phyloP scores from a whole-genome alignment of 495 filamentous ascomycete genomes.

The Hypomontagnella submonticulosa region DNA sequence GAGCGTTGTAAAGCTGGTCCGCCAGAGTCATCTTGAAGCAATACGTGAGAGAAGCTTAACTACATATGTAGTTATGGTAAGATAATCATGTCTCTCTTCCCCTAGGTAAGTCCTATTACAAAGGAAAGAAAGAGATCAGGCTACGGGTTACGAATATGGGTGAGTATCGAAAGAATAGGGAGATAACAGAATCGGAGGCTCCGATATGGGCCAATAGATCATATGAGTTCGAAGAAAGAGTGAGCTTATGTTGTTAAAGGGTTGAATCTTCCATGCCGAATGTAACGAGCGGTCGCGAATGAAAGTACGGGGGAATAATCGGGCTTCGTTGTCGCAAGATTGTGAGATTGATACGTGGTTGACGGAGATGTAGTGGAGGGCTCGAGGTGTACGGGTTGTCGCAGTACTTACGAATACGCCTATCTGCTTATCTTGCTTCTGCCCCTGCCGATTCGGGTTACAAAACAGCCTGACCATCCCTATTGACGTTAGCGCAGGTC shows the following conservation, averaged over 20 bases:
- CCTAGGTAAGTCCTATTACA: slow-evolving; percentile 47
- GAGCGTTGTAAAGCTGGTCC: slow-evolving; percentile 60
- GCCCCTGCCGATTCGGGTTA: slow-evolving; percentile 26
- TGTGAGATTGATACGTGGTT: slow-evolving; percentile 11
- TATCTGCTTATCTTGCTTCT: slow-evolving; percentile 31
- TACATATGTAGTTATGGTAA: slow-evolving; percentile 26
- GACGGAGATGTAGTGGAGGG: slow-evolving; percentile 12
- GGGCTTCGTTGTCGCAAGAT: slow-evolving; percentile 14
- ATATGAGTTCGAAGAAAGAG: slow-evolving; percentile 15
- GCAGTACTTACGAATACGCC: slow-evolving; percentile 13
- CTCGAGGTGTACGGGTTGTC: slow-evolving; percentile 7
- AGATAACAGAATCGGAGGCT: slow-evolving; percentile 33
- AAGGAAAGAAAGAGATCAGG: slow-evolving; percentile 27
- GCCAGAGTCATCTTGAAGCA: slow-evolving; percentile 49
- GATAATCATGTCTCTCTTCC: slow-evolving; percentile 22
- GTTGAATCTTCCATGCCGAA: slow-evolving; percentile 34
- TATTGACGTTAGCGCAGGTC: slow-evolving; percentile 18
- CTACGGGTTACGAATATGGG: slow-evolving; percentile 23
- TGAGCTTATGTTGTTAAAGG: slow-evolving; percentile 4
- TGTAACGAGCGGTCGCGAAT: slow-evolving; percentile 25
- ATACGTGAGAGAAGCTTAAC: slow-evolving; percentile 22
- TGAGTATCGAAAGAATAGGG: slow-evolving; percentile 18
- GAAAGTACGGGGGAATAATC: slow-evolving; percentile 28
- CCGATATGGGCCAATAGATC: slow-evolving; percentile 16
- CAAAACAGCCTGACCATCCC: slow-evolving; percentile 24